Base-by-base conservation (phyloP, 2,329 filamentous ascomycete species). In the Aureobasidium zeae region DNA sequence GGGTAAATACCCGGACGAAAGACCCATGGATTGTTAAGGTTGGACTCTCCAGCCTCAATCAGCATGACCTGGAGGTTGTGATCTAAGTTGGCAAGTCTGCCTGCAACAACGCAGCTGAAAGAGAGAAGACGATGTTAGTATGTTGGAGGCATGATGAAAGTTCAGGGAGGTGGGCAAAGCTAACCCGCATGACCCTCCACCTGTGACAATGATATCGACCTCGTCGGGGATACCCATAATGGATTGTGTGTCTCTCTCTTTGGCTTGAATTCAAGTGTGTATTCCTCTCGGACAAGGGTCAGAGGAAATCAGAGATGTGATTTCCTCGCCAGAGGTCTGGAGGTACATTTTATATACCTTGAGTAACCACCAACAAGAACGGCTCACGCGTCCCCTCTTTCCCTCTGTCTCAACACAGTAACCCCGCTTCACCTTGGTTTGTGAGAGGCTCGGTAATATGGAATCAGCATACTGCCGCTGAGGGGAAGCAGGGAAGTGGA, bases 121-220 rank as follows among this genome's bases (percentile, higher is more conserved):
- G 13, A 25, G 20, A 20, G 38, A 11, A 46, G 28, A 38, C 47
- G n/a, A n/a, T n/a, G n/a, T n/a, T n/a, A n/a, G n/a, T n/a, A n/a
- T n/a, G n/a, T n/a, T n/a, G n/a, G n/a, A n/a, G n/a, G n/a, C n/a
- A n/a, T n/a, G n/a, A n/a, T n/a, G n/a, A n/a, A n/a, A n/a, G n/a
- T n/a, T n/a, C n/a, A n/a, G n/a, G n/a, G n/a, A n/a, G n/a, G n/a
- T n/a, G n/a, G n/a, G n/a, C n/a, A n/a, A n/a, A n/a, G n/a, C n/a
- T 11, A 58, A 78, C 73, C 76, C 78, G 49, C 73, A 77, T 58
- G 79, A 83, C 44, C 82, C 82, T 56, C 83, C 83, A 55, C 83
- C 83, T 52, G 78, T 82, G 21, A 86, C 80, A 54, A 86, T 86
- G 54, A 87, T 86, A 59, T 86, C 83, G 56, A 85, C 83, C 68